These are phyloP conservation scores for Pythium insidiosum DNA, from an alignment of 352 stramenopile species.

Conservation along the genomic window DNA sequence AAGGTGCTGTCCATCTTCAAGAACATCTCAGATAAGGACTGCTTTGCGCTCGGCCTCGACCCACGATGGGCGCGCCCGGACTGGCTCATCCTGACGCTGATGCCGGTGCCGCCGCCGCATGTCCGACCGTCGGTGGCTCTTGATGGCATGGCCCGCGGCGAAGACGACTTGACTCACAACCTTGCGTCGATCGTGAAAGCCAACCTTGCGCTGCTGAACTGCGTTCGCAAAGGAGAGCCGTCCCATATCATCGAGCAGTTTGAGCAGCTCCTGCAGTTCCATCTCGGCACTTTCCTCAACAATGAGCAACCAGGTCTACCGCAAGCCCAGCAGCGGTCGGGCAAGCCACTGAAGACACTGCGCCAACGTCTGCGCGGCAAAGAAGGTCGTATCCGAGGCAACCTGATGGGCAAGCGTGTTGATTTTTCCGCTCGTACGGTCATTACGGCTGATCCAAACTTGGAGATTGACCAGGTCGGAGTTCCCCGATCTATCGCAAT, in stretches of 20 bases:
- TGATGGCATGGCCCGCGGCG: constrained; percentile 89
- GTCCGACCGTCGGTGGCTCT: constrained; percentile 96
- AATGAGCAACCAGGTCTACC: constrained; percentile 96
- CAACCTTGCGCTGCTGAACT: constrained; percentile 94
- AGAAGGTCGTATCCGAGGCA: constrained; percentile 97
- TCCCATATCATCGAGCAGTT: constrained; percentile 96
- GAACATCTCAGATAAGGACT: constrained; percentile 97
- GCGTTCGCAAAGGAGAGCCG: constrained; percentile 92
- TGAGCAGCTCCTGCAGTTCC: constrained; percentile 81
- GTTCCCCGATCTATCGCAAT: constrained; percentile 97
- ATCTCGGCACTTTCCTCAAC: constrained; percentile 93
- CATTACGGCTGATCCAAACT: constrained; percentile 99
- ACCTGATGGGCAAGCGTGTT: constrained; percentile 99
- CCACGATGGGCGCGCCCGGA: constrained; percentile 93
- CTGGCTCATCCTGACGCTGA: constrained; percentile 98
- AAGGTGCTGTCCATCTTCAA: constrained; percentile 96
- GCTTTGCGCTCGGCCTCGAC: constrained; percentile 92
- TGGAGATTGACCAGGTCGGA: constrained; percentile 98
- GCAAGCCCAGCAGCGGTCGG: constrained; percentile 94
- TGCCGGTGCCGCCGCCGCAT: constrained; percentile 97
- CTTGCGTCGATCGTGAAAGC: constrained; percentile 98
- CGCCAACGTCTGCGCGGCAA: constrained; percentile 95
- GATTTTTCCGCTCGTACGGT: constrained; percentile 99
- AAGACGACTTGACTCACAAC: constrained; percentile 99
- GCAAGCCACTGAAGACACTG: constrained; percentile 97